Evolutionary conservation across 2,329 filamentous ascomycete genomes (phyloP), one percentile per base, ranked within the genome.

Genomic region (Cryphonectria naterciae): DNA sequence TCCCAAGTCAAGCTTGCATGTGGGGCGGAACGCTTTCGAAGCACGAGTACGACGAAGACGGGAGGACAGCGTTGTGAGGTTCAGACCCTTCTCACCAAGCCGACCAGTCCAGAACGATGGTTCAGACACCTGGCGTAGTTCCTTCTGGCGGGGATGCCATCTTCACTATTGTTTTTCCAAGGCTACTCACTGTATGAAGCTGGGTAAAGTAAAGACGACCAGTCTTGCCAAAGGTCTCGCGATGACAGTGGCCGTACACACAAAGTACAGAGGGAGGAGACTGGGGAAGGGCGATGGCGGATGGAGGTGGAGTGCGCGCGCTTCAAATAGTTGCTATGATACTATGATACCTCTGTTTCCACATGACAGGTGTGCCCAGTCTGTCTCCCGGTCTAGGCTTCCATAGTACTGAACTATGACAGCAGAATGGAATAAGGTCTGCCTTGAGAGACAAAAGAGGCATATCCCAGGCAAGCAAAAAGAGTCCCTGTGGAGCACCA

Each of bases 1-100:
- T 49, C 46, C 17, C 46, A 19, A 49, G 46, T 49, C 46, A 49
- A 49, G 46, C 46, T 19, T 7, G 19, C 5, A 0, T n/a, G 46
- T 52, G 46, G 46, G 46, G 46, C 46, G 22, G 46, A 52, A 70
- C 68, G 8, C 46, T 56, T 37, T 70, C 67, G 65, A 67, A 64
- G 13, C 61, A 43, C 46, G 13, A 67, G 67, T 13, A 63, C 64
- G 10, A 68, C 19, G 37, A 68, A 19, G 37, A 64, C 19, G 46
- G 8, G 17, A 64, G n/a, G 46, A 63, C 46, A 22, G 22, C 46
- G 22, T 52, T 4, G 46, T n/a, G 19, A 4, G 22, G 46, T n/a
- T 19, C 22, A 49, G 22, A 8, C 22, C 13, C 49, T 11, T 54
- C 22, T 11, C 7, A 54, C n/a, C 49, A 54, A 46, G 43, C 7